Evolutionary conservation across 148 eudicot genomes (phyloP).

Genomic region (Fallopia convolvulus): DNA sequence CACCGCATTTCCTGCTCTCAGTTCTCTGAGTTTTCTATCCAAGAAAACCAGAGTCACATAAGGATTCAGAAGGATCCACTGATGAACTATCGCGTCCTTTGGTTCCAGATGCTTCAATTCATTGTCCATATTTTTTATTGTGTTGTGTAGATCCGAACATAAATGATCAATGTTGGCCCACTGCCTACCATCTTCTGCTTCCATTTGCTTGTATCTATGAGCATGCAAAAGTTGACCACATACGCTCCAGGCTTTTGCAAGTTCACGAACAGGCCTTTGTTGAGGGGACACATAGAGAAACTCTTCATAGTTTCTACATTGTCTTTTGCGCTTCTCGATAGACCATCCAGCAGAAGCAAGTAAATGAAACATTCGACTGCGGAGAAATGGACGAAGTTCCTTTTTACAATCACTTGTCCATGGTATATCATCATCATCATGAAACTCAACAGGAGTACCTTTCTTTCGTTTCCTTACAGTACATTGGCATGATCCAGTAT

Average conservation of each 20-base stretch:
- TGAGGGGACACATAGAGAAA: constrained; percentile 59
- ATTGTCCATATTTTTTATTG: constrained; percentile 43
- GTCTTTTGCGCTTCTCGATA: constrained; percentile 59
- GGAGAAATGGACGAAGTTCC: constrained; percentile 63
- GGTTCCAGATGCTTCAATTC: constrained; percentile 33
- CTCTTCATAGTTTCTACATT: constrained; percentile 45
- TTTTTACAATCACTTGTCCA: constrained; percentile 34
- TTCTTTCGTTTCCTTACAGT: constrained; percentile 28
- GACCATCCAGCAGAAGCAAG: constrained; percentile 72
- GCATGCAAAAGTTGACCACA: constrained; percentile 55
- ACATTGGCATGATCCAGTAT: constrained; percentile 23
- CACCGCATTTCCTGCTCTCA: constrained; percentile 52
- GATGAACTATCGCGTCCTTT: constrained; percentile 36
- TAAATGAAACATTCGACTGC: constrained; percentile 46
- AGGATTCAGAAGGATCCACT: constrained; percentile 81
- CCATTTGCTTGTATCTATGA: constrained; percentile 21
- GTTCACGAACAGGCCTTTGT: constrained; percentile 64
- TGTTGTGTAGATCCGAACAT: constrained; percentile 48
- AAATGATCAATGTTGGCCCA: constrained; percentile 56
- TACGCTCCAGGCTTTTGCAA: constrained; percentile 64
- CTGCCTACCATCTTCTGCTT: constrained; percentile 29
- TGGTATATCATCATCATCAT: constrained; percentile 27
- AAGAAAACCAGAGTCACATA: constrained; percentile 70
- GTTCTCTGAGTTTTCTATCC: constrained; percentile 49
- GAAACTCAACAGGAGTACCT: constrained; percentile 28